phyloP scores from a whole-genome alignment of 2,329 filamentous ascomycete species.

The Verticillium isaacii region DNA sequence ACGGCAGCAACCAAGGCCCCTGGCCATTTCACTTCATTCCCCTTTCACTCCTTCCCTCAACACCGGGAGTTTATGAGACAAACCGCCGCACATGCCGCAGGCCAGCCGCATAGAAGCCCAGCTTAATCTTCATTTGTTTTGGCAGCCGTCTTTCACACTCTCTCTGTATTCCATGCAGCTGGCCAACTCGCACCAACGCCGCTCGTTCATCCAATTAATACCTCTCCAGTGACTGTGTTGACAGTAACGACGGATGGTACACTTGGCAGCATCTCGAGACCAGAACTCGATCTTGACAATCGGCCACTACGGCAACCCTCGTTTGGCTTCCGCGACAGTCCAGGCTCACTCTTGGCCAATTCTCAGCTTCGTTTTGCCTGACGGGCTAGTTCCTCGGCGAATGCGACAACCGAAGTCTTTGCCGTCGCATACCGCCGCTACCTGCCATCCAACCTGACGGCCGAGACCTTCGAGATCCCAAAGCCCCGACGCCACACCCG shows the following conservation, averaged over 20 bases:
- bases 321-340: background rate
- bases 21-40: background rate
- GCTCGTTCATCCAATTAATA: background rate
- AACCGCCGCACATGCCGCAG: background rate
- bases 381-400: background rate
- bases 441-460: slow-evolving; percentile 3
- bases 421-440: slow-evolving; percentile 5
- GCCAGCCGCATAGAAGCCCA: background rate
- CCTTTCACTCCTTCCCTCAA: background rate
- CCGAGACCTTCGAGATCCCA: background rate
- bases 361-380: background rate
- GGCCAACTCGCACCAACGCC: background rate
- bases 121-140: background rate
- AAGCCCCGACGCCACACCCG: background rate
- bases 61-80: background rate
- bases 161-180: background rate
- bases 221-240: background rate
- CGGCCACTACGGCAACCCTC: background rate
- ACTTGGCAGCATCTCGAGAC: background rate
- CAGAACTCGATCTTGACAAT: background rate
- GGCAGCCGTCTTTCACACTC: background rate
- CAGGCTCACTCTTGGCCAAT: background rate
- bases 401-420: background rate
- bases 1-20: background rate
- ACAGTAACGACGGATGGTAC: background rate